These are phyloP conservation scores for Metschnikowia lunata DNA, from an alignment of 805 yeast species.

Conservation along the genomic window DNA sequence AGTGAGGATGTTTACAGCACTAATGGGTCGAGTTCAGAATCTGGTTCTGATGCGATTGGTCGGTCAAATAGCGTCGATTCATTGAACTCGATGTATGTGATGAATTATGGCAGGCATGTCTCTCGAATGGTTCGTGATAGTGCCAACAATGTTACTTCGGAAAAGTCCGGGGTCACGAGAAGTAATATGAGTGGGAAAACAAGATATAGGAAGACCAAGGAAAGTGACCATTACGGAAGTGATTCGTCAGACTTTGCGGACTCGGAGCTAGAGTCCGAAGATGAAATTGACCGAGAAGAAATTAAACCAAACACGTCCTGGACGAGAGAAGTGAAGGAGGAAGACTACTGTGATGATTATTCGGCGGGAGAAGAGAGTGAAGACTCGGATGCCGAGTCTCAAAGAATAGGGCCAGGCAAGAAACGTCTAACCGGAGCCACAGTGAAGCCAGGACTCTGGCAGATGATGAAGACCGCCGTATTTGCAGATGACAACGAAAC, in stretches of 20 bases:
- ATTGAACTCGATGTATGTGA: constrained; percentile 36
- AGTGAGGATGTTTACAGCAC: constrained; percentile 8
- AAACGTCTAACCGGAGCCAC: no score
- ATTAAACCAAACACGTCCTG: constrained; percentile 1
- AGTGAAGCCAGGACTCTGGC: constrained; percentile 32
- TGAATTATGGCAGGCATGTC: constrained; percentile 36
- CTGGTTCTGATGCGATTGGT: constrained; percentile 19
- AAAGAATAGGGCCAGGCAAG: no score
- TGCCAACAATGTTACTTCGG: not conserved
- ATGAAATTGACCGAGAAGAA: constrained; percentile 22
- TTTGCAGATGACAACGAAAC: constrained; percentile 33
- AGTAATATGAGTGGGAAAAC: not conserved
- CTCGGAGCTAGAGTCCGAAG: constrained; percentile 33
- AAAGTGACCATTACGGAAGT: constrained; percentile 7
- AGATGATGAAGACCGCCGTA: constrained; percentile 37
- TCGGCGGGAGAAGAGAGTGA: constrained; percentile 8
- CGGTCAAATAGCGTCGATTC: constrained; percentile 37
- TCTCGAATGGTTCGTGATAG: constrained; percentile 35
- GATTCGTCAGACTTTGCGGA: constrained; percentile 28
- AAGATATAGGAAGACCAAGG: not conserved
- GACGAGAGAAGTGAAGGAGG: constrained; percentile 33
- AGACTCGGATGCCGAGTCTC: not conserved
- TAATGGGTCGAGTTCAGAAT: constrained; percentile 10
- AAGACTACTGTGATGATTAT: constrained; percentile 21
- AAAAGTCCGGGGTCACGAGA: not conserved